Evolutionary conservation across 176 grass and related monocot genomes (phyloP).

Genomic region (Cenchrus americanus): DNA sequence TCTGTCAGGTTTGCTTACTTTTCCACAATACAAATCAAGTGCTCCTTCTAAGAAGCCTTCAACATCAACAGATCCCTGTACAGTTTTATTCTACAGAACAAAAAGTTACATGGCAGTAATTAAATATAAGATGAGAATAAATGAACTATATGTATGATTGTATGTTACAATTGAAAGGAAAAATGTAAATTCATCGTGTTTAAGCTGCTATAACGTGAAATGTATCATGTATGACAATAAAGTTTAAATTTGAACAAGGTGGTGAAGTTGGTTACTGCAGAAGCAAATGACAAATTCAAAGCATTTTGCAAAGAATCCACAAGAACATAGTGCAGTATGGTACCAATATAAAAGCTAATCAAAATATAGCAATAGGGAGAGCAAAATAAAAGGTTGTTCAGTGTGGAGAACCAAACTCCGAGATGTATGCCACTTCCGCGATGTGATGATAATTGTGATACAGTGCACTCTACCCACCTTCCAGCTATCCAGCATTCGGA

Average conservation of each 20-base stretch:
- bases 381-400: constrained; percentile 14
- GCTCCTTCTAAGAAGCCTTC: constrained; percentile 81
- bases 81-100: constrained; percentile 64
- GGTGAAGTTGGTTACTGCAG: constrained; percentile 13
- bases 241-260: constrained; percentile 19
- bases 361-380: constrained; percentile 25
- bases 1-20: constrained; percentile 64
- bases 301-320: not conserved
- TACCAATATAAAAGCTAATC: constrained; percentile 16
- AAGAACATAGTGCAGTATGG: constrained; percentile 5
- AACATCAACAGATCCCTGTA: constrained; percentile 78
- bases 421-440: constrained; percentile 37
- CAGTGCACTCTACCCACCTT: constrained; percentile 52
- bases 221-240: constrained; percentile 23
- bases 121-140: constrained; percentile 47
- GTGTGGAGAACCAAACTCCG: constrained; percentile 40
- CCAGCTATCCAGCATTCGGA: constrained; percentile 60
- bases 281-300: constrained; percentile 27
- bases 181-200: constrained; percentile 13
- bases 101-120: constrained; percentile 47
- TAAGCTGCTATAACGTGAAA: constrained; percentile 19
- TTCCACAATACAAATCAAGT: constrained; percentile 71
- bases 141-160: constrained; percentile 29
- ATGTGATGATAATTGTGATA: constrained; percentile 26
- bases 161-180: not conserved